Evolutionary conservation across 805 yeast species (phyloP).

Genomic region (Yamadazyma takamatsuzukensis): DNA sequence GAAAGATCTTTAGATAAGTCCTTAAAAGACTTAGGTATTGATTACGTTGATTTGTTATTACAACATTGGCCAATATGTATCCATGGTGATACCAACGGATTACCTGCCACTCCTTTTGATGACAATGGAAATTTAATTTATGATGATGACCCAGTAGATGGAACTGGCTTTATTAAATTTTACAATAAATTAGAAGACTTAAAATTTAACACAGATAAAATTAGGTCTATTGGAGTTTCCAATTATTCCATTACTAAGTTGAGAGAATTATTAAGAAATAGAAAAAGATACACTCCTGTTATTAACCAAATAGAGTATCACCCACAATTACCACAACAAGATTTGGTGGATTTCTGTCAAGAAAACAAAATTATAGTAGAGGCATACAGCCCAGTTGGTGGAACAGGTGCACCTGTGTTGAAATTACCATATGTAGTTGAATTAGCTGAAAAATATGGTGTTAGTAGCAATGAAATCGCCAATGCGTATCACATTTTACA

Average conservation of each 20-base stretch:
- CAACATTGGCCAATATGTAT: slow-evolving; percentile 52
- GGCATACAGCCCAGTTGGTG: slow-evolving; percentile 65
- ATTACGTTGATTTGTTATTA: slow-evolving; percentile 43
- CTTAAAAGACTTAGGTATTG: slow-evolving; percentile 36
- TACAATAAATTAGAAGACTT: slow-evolving; percentile 29
- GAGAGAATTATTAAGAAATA: slow-evolving; percentile 21
- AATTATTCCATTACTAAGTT: slow-evolving; percentile 29
- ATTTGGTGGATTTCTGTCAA: slow-evolving; percentile 36
- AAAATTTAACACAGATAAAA: slow-evolving; percentile 25
- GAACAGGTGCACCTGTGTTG: slow-evolving; percentile 61
- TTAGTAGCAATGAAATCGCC: slow-evolving; percentile 52
- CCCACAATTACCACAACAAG: slow-evolving; percentile 36
- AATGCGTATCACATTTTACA: slow-evolving; percentile 59
- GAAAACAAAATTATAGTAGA: slow-evolving; percentile 38
- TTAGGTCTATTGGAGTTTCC: slow-evolving; percentile 33
- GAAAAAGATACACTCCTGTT: slow-evolving; percentile 23
- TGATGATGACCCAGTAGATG: slow-evolving; percentile 33
- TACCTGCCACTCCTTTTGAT: slow-evolving; percentile 34
- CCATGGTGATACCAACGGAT: slow-evolving; percentile 37
- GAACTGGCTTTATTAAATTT: slow-evolving; percentile 26
- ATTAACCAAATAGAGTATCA: slow-evolving; percentile 35
- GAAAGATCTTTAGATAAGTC: slow-evolving; percentile 40
- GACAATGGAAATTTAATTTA: slow-evolving; percentile 29
- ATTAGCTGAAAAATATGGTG: slow-evolving; percentile 55
- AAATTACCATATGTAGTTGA: slow-evolving; percentile 46